phyloP scores from a whole-genome alignment of 805 yeast species.

The Lipomyces mesembrius region DNA sequence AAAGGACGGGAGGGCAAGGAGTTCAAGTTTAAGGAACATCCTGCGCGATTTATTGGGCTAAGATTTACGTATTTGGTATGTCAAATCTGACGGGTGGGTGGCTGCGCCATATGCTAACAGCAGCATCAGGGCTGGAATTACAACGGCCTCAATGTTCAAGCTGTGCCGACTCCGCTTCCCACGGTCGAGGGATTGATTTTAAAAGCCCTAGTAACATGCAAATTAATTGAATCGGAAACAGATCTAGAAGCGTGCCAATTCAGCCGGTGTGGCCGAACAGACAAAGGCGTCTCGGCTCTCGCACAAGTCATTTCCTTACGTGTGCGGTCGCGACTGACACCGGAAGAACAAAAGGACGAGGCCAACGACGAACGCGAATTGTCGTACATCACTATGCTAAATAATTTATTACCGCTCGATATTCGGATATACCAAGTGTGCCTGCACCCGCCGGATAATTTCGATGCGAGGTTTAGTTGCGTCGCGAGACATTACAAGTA shows the following conservation, averaged over 20 bases:
- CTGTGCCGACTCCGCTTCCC: constrained; percentile 72
- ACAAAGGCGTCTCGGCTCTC: constrained; percentile 96
- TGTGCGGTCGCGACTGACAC: constrained; percentile 67
- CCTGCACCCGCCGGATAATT: constrained; percentile 76
- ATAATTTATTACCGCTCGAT: constrained; percentile 78
- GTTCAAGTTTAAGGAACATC: constrained; percentile 23
- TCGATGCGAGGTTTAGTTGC: constrained; percentile 95
- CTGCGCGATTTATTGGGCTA: constrained; percentile 73
- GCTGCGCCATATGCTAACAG: not conserved
- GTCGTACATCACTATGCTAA: constrained; percentile 74
- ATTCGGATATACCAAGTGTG: constrained; percentile 82
- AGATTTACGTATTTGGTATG: constrained; percentile 70
- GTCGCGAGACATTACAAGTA: constrained; percentile 83
- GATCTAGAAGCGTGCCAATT: constrained; percentile 70
- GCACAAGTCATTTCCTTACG: constrained; percentile 85
- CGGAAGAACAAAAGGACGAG: constrained; percentile 64
- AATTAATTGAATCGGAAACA: constrained; percentile 56
- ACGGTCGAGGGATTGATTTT: constrained; percentile 83
- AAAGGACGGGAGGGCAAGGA: constrained; percentile 21
- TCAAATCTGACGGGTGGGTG: not conserved
- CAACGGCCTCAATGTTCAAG: constrained; percentile 84
- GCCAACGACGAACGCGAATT: constrained; percentile 68
- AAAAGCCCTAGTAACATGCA: constrained; percentile 70
- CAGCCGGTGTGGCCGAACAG: constrained; percentile 94
- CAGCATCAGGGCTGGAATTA: constrained; percentile 80